These are phyloP conservation scores for Xylariaceae sp. DNA, from an alignment of 2,329 filamentous ascomycete genomes.

Conservation along the genomic window DNA sequence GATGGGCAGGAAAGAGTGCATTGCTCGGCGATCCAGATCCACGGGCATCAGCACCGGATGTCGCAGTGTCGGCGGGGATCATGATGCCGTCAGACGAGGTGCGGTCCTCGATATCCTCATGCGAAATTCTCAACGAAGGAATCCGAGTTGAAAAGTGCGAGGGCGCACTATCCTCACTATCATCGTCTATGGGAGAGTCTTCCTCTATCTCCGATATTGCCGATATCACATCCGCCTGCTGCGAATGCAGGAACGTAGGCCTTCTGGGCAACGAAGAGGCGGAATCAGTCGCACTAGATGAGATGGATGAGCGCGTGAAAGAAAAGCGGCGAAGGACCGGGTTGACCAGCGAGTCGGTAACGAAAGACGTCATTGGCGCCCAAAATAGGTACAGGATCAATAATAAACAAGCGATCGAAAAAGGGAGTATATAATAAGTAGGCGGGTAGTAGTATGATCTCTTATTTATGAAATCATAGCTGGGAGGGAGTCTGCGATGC, in stretches of 20 bases:
- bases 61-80: constrained; percentile 1
- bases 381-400: background rate
- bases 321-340: constrained; percentile 61
- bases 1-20: constrained; percentile 10
- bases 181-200: constrained; percentile 24
- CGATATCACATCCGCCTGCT: constrained; percentile 29
- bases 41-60: constrained; percentile 8
- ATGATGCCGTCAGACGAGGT: constrained; percentile 6
- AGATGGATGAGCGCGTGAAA: constrained; percentile 37
- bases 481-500: constrained; percentile 7
- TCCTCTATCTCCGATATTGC: constrained; percentile 29
- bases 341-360: constrained; percentile 61
- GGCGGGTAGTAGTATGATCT: constrained; percentile 4
- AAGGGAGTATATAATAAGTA: constrained; percentile 15
- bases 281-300: constrained; percentile 32
- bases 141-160: constrained; percentile 26
- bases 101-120: constrained; percentile 9
- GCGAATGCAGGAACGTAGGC: constrained; percentile 18
- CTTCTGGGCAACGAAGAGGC: constrained; percentile 34
- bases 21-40: constrained; percentile 11
- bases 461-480: constrained; percentile 20
- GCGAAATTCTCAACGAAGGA: constrained; percentile 24
- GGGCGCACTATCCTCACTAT: constrained; percentile 23
- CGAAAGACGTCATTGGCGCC: constrained; percentile 53
- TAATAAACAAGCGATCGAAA: background rate